Percentiles rank a stretch among this genome's conserved stretches.
phyloP scores from a whole-genome alignment of 1,139 yeast genomes.

The Pneumocystis oryctolagi region DNA sequence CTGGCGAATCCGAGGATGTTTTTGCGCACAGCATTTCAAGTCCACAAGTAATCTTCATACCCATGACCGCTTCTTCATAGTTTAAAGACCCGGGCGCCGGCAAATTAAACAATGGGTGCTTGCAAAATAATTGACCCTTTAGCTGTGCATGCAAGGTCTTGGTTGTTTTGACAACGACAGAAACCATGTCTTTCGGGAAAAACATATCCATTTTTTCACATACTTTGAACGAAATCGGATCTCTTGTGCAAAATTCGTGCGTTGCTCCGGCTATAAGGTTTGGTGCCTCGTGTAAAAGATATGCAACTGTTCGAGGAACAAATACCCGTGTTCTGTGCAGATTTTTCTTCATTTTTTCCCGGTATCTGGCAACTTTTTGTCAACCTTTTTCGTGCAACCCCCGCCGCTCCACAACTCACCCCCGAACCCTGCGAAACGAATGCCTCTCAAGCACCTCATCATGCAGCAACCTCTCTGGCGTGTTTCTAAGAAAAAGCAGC shows the following conservation, averaged over 20 bases:
- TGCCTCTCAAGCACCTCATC: conserved; percentile 4
- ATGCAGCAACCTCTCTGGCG: not conserved
- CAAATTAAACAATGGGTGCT: conserved; percentile 12
- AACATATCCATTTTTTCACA: conserved; percentile 10
- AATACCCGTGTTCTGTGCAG: conserved; percentile 13
- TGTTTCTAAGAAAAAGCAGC: conserved; percentile 6
- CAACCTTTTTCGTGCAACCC: not conserved
- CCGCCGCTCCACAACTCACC: not conserved
- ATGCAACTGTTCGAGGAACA: conserved; percentile 15
- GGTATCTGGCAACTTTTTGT: conserved; percentile 10
- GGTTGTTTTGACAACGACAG: conserved; percentile 18
- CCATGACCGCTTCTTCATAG: conserved; percentile 15
- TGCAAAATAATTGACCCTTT: conserved; percentile 13
- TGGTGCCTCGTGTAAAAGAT: conserved; percentile 12
- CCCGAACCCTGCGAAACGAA: conserved; percentile 12
- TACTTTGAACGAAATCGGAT: conserved; percentile 10
- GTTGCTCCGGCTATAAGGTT: conserved; percentile 15
- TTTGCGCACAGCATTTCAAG: conserved; percentile 16
- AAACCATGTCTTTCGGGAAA: conserved; percentile 17
- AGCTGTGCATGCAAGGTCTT: conserved; percentile 19
- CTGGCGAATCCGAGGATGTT: conserved; percentile 9
- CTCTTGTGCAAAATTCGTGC: conserved; percentile 15
- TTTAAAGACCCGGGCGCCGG: conserved; percentile 4
- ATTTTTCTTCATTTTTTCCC: conserved; percentile 12
- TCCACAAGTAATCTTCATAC: conserved; percentile 20